phyloP scores from a whole-genome alignment of 345 rosid genomes.

The Eucalyptus marginata region DNA sequence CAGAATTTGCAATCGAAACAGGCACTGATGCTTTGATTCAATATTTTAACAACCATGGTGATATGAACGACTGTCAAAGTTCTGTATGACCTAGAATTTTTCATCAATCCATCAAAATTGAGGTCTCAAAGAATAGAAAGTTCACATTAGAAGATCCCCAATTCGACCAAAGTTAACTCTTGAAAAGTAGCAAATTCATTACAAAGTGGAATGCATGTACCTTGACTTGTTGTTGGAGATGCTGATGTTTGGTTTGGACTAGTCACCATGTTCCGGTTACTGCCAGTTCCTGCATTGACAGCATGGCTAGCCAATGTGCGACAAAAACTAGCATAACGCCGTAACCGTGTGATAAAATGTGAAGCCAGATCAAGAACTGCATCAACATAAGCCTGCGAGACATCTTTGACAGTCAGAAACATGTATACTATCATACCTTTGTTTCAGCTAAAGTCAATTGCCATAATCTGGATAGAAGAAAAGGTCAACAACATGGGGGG shows the following conservation, averaged over 20 bases:
- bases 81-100: neutral
- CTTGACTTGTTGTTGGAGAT: conserved; percentile 69
- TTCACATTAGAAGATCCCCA: neutral
- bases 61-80: neutral
- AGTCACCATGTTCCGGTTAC: conserved; percentile 69
- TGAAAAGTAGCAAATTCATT: neutral
- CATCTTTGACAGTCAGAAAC: neutral
- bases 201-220: conserved; percentile 18
- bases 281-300: conserved; percentile 86
- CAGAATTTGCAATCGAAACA: neutral
- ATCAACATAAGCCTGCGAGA: conserved; percentile 92
- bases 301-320: conserved; percentile 98
- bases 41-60: neutral
- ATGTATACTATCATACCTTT: neutral
- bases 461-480: neutral
- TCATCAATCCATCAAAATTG: neutral
- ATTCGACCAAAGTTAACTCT: neutral
- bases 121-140: neutral
- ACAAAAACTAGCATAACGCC: conserved; percentile 98
- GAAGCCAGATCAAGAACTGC: conserved; percentile 98
- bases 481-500: neutral
- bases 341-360: conserved; percentile 91
- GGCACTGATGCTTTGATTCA: neutral
- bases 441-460: neutral
- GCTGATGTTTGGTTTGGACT: conserved; percentile 83